Percentiles rank a stretch among this genome's conserved stretches.
phyloP scores from a whole-genome alignment of 2,329 filamentous ascomycete species.

The Aspergillus ochraceus region DNA sequence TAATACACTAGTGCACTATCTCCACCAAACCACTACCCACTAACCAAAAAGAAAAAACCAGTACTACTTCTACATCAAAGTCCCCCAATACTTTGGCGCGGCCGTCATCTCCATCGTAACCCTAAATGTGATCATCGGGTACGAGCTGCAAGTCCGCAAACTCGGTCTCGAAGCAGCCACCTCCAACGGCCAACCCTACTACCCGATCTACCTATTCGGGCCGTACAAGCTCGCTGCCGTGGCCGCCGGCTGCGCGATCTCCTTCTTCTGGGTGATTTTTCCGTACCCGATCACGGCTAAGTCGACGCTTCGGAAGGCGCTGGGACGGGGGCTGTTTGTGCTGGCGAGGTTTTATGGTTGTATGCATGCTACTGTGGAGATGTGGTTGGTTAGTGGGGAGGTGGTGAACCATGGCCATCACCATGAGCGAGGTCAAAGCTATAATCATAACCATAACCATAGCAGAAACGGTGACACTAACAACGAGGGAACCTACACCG shows the following conservation, averaged over 20 bases:
- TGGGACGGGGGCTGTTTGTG: slow-evolving; percentile 68
- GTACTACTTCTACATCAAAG: slow-evolving; percentile 69
- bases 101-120: slow-evolving; percentile 61
- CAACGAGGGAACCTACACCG: slow-evolving; percentile 50
- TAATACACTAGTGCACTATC: background rate
- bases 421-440: too few species aligned
- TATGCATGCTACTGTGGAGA: slow-evolving; percentile 66
- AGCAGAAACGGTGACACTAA: too few species aligned
- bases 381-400: slow-evolving; percentile 47
- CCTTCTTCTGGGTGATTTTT: slow-evolving; percentile 76
- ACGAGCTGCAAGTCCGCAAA: slow-evolving; percentile 64
- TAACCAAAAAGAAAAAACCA: slow-evolving; percentile 3
- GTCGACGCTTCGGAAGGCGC: slow-evolving; percentile 63
- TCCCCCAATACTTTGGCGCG: slow-evolving; percentile 61
- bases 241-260: slow-evolving; percentile 64
- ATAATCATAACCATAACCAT: too few species aligned
- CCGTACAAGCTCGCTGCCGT: slow-evolving; percentile 71
- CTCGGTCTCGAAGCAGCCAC: slow-evolving; percentile 53
- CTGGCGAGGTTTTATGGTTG: slow-evolving; percentile 72
- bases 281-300: slow-evolving; percentile 71
- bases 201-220: slow-evolving; percentile 68
- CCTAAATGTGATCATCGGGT: slow-evolving; percentile 65
- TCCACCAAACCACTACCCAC: slow-evolving; percentile 2
- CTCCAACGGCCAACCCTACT: slow-evolving; percentile 65
- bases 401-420: too few species aligned